Conservation (phyloP, 352 stramenopile species). For the Phytophthora citricola region DNA sequence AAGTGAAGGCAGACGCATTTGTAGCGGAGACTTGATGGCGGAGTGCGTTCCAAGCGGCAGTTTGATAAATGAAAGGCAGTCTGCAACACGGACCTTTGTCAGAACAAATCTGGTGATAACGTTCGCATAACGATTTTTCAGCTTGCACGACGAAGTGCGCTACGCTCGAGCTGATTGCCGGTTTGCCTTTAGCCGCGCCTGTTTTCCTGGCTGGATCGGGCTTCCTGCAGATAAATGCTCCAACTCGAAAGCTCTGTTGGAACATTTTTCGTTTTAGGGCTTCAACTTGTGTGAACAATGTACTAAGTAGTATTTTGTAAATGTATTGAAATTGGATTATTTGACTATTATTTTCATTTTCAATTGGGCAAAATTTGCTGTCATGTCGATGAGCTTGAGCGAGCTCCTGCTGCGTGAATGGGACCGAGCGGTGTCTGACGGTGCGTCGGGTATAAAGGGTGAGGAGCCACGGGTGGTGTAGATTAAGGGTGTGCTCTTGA, state of each 20-base stretch:
- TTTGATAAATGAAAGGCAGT: not conserved
- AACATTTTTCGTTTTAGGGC: too few species aligned
- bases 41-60: not conserved
- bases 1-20: not conserved
- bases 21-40: not conserved
- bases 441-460: conserved; percentile 5
- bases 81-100: too few species aligned
- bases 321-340: too few species aligned
- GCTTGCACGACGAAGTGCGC: not conserved
- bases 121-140: not conserved
- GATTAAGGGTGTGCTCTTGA: not conserved
- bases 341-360: too few species aligned
- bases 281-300: too few species aligned
- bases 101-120: not conserved
- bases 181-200: not conserved
- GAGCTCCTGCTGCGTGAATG: conserved; percentile 32
- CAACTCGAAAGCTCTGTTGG: too few species aligned
- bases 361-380: too few species aligned
- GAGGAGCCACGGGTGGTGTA: not conserved
- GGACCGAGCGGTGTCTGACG: conserved; percentile 22
- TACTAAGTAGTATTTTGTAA: too few species aligned
- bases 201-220: too few species aligned
- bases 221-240: too few species aligned
- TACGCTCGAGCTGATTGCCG: not conserved
- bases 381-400: conserved; percentile 2